phyloP scores from a whole-genome alignment of 352 stramenopile genomes.

The Globisporangium radiosum region DNA sequence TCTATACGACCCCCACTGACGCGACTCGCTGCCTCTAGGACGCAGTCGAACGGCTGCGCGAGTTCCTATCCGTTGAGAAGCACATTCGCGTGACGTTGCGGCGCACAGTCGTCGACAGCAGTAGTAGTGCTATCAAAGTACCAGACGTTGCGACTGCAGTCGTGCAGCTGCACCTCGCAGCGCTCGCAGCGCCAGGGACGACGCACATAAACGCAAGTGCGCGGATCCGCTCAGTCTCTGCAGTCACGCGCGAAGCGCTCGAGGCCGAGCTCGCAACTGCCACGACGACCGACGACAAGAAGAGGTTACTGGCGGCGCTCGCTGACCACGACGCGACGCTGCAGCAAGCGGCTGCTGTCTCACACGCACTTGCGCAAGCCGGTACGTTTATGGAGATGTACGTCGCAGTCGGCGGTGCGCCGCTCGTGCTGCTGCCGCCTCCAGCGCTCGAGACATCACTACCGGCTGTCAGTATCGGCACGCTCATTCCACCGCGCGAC shows the following conservation, averaged over 20 bases:
- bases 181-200: constrained; percentile 27
- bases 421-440: constrained; percentile 38
- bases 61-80: constrained; percentile 51
- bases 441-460: constrained; percentile 7
- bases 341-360: constrained; percentile 21
- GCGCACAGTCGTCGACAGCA: constrained; percentile 23
- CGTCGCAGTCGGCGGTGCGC: constrained; percentile 22
- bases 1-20: background rate
- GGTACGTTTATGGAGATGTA: constrained; percentile 24
- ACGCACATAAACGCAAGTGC: constrained; percentile 11
- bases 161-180: constrained; percentile 29
- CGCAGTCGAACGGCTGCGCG: constrained; percentile 25
- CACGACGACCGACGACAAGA: constrained; percentile 65
- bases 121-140: constrained; percentile 9
- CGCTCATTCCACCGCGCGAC: constrained; percentile 48
- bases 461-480: constrained; percentile 27
- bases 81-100: constrained; percentile 22
- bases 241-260: constrained; percentile 32
- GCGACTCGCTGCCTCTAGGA: constrained; percentile 13
- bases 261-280: constrained; percentile 54
- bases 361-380: constrained; percentile 14
- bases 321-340: constrained; percentile 49
- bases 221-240: constrained; percentile 17
- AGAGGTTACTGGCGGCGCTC: constrained; percentile 51
- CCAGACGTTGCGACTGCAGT: constrained; percentile 26